Evolutionary conservation across 257 asterid genomes (phyloP).

Genomic region (Jacaranda mimosifolia): DNA sequence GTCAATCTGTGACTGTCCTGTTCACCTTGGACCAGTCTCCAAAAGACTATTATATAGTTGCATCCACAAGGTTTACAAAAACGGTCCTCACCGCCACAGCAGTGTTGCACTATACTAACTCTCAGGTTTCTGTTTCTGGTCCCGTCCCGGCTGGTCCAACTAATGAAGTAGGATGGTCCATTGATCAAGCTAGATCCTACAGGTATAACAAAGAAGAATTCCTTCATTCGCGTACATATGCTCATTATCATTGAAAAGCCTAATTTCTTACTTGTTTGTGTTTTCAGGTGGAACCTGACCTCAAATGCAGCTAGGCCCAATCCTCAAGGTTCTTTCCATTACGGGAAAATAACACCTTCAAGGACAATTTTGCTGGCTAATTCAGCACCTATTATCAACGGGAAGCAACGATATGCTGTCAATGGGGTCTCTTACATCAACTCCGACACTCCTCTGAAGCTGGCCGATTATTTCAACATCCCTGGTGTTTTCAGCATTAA

Average conservation of each 20-base stretch:
- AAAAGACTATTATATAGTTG: conserved; percentile 83
- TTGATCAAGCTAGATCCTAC: conserved; percentile 84
- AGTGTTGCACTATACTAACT: conserved; percentile 76
- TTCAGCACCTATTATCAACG: conserved; percentile 75
- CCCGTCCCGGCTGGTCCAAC: conserved; percentile 74
- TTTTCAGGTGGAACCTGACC: conserved; percentile 92
- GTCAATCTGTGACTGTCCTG: conserved; percentile 80
- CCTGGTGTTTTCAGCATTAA: conserved; percentile 78
- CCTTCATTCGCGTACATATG: neutral
- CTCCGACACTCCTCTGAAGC: conserved; percentile 89
- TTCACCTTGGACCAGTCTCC: conserved; percentile 85
- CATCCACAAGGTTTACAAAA: conserved; percentile 76
- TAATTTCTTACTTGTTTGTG: neutral
- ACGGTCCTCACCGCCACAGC: conserved; percentile 56
- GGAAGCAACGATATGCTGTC: conserved; percentile 85
- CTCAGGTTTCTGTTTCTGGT: conserved; percentile 67
- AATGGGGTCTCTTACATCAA: conserved; percentile 77
- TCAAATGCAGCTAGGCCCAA: conserved; percentile 99
- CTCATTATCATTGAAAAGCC: neutral
- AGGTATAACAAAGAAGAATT: conserved; percentile 50
- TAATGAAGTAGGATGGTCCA: conserved; percentile 65
- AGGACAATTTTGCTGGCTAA: conserved; percentile 81
- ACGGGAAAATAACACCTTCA: conserved; percentile 67
- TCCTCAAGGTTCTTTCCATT: conserved; percentile 96
- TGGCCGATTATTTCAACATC: conserved; percentile 89